These are phyloP conservation scores for Nemania sp. DNA, from an alignment of 2,329 filamentous ascomycete genomes.

Conservation along the genomic window DNA sequence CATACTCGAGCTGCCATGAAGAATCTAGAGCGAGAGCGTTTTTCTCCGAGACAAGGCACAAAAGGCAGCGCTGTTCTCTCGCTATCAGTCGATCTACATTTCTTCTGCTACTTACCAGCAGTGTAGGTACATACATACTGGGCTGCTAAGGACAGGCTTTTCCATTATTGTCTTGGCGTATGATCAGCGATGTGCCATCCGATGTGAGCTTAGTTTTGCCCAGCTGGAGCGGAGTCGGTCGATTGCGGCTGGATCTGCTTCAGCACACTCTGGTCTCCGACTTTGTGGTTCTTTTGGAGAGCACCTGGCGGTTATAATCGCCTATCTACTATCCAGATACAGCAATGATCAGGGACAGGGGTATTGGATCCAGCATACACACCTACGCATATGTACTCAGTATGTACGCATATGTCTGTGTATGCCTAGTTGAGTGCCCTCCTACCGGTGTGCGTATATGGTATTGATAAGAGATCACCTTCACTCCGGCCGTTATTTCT, in stretches of 20 bases:
- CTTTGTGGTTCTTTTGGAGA: constrained; percentile 25
- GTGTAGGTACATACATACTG: background rate
- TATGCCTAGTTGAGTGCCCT: background rate
- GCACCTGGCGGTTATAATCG: constrained; percentile 7
- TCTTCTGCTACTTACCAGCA: constrained; percentile 30
- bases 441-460: background rate
- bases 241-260: constrained; percentile 44
- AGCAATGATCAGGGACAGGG: constrained; percentile 7
- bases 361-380: background rate
- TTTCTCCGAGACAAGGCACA: background rate
- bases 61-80: constrained; percentile 1
- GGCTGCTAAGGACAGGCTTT: constrained; percentile 36
- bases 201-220: constrained; percentile 43
- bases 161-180: constrained; percentile 48
- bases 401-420: too few species aligned
- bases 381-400: background rate
- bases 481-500: constrained; percentile 1
- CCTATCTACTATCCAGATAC: background rate
- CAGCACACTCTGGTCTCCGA: constrained; percentile 33
- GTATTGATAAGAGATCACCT: background rate
- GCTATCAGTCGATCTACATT: constrained; percentile 30
- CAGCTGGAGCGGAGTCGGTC: constrained; percentile 42
- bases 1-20: background rate
- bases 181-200: constrained; percentile 44
- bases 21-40: background rate